phyloP scores from a whole-genome alignment of 768 basidiomycete genomes.

The Tephrocybe sp. region DNA sequence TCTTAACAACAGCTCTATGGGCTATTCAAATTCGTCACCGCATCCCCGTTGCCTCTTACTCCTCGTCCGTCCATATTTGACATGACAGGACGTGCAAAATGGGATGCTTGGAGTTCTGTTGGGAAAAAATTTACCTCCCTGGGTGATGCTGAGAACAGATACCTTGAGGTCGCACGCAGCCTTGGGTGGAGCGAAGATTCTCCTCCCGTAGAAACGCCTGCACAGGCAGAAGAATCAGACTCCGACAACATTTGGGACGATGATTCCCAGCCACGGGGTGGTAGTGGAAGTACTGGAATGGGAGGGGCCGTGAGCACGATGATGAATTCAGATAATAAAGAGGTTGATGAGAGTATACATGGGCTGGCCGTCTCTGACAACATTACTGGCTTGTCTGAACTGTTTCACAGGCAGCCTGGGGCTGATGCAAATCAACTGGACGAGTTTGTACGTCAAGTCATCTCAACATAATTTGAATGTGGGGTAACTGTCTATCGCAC shows the following conservation, averaged over 20 bases:
- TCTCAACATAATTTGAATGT: neutral
- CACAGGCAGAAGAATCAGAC: constrained; percentile 12
- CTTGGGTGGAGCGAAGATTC: constrained; percentile 61
- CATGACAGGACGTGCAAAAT: constrained; percentile 77
- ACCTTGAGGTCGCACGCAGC: constrained; percentile 62
- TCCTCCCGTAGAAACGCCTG: constrained; percentile 6
- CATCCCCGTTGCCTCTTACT: constrained; percentile 48
- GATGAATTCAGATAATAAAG: constrained; percentile 29
- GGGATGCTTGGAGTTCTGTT: constrained; percentile 74
- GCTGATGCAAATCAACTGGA: constrained; percentile 60
- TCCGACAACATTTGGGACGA: constrained; percentile 44
- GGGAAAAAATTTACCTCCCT: constrained; percentile 45
- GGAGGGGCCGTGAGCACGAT: constrained; percentile 66
- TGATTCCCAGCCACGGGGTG: constrained; percentile 29
- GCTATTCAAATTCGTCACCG: constrained; percentile 74
- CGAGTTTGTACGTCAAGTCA: constrained; percentile 58
- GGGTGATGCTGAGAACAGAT: constrained; percentile 56
- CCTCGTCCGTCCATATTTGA: constrained; percentile 76
- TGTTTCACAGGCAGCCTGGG: constrained; percentile 39
- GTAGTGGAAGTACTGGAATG: constrained; percentile 42
- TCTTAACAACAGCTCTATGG: constrained; percentile 66
- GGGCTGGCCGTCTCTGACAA: constrained; percentile 62
- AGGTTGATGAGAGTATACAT: constrained; percentile 46
- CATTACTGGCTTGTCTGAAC: constrained; percentile 35
- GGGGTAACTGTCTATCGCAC: constrained; percentile 4